Percentiles rank a stretch among this genome's conserved stretches.
Evolutionary conservation across 1,284 basidiomycete species (phyloP).

Genomic region (Exobasidium rhododendri): DNA sequence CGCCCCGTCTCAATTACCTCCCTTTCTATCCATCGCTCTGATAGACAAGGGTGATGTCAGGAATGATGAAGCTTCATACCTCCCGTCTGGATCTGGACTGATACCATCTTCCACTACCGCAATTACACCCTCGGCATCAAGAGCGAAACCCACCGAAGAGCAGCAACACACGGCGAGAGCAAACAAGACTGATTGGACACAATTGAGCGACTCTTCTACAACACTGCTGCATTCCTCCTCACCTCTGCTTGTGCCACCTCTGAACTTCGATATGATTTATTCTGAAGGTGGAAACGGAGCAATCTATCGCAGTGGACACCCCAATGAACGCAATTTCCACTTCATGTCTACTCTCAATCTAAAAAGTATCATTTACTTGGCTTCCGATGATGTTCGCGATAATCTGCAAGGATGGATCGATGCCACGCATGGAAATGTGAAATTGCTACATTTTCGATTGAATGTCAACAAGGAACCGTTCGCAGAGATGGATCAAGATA

Average conservation of each 20-base stretch:
- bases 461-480: constrained; percentile 53
- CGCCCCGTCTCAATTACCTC: constrained; percentile 1
- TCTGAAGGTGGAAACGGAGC: constrained; percentile 19
- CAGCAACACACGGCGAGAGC: background rate
- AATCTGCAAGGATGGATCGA: constrained; percentile 35
- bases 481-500: constrained; percentile 44
- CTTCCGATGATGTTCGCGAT: constrained; percentile 46
- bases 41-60: background rate
- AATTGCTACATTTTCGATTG: constrained; percentile 42
- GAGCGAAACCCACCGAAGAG: background rate
- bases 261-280: constrained; percentile 53
- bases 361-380: constrained; percentile 44
- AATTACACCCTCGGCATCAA: background rate
- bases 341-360: constrained; percentile 46
- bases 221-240: background rate
- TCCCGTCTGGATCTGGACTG: background rate
- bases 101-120: background rate
- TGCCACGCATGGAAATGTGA: constrained; percentile 27
- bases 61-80: background rate
- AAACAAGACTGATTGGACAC: background rate
- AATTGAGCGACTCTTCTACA: background rate
- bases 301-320: constrained; percentile 51
- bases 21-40: constrained; percentile 3
- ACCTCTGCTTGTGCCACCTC: constrained; percentile 44
- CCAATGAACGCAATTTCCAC: constrained; percentile 52